These are phyloP conservation scores for Ophiostoma triangulosporum DNA, from an alignment of 2,329 filamentous ascomycete species.

Conservation along the genomic window DNA sequence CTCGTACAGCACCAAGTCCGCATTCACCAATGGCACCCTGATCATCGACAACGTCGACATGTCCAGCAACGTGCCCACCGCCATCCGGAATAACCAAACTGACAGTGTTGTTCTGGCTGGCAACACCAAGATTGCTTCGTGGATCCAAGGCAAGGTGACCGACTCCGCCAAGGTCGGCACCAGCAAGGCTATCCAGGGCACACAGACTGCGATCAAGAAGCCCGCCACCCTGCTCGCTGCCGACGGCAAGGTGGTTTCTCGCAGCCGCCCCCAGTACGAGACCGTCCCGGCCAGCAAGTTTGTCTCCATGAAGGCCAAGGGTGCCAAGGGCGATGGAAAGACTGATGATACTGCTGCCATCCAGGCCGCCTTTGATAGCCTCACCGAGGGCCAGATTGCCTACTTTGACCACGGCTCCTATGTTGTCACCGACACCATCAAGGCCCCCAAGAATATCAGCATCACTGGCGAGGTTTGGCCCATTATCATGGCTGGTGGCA, in stretches of 20 bases:
- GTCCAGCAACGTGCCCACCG: slow-evolving; percentile 47
- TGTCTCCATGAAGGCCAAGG: slow-evolving; percentile 66
- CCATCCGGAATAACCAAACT: slow-evolving; percentile 47
- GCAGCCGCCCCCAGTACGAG: slow-evolving; percentile 82
- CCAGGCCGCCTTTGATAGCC: slow-evolving; percentile 61
- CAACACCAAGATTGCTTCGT: slow-evolving; percentile 55
- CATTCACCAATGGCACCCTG: slow-evolving; percentile 64
- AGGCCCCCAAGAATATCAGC: slow-evolving; percentile 64
- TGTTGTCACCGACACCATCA: slow-evolving; percentile 54
- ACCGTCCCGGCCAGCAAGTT: slow-evolving; percentile 53
- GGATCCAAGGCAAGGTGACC: slow-evolving; percentile 57
- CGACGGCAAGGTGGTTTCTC: slow-evolving; percentile 61
- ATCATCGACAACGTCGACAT: slow-evolving; percentile 88
- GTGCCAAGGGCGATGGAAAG: slow-evolving; percentile 74
- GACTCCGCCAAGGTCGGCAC: slow-evolving; percentile 22
- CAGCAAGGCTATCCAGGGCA: slow-evolving; percentile 45
- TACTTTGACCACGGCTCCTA: slow-evolving; percentile 69
- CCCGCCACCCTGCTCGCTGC: slow-evolving; percentile 50
- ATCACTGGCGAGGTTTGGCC: slow-evolving; percentile 91
- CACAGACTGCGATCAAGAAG: slow-evolving; percentile 43
- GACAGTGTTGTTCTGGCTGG: slow-evolving; percentile 51
- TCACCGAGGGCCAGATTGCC: slow-evolving; percentile 49
- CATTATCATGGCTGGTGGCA: slow-evolving; percentile 69
- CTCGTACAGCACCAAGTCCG: slow-evolving; percentile 45
- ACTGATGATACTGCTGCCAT: slow-evolving; percentile 82